Conservation (phyloP, 2,329 filamentous ascomycete genomes). For the Leptographium flavum region DNA sequence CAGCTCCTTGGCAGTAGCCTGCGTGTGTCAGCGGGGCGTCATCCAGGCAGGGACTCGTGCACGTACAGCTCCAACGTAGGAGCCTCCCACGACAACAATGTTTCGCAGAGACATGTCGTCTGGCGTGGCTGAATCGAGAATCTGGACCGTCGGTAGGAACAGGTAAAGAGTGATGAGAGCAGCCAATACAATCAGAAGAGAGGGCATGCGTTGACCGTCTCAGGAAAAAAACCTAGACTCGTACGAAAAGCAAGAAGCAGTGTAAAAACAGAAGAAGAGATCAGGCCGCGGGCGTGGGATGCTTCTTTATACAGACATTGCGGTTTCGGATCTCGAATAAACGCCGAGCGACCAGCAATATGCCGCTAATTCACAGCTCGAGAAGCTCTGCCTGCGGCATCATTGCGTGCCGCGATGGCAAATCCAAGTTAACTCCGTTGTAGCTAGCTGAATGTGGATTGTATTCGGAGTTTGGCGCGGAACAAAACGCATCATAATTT, state of each 20-base stretch:
- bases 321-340: not conserved
- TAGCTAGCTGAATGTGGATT: not conserved
- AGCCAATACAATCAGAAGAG: not conserved
- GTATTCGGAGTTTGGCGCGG: not conserved
- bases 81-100: slow-evolving; percentile 9
- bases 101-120: slow-evolving; percentile 1
- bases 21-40: not conserved
- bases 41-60: not conserved
- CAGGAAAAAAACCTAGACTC: too few relatives aligned
- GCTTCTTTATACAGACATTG: not conserved
- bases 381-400: too few relatives aligned
- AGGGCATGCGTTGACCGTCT: too few relatives aligned
- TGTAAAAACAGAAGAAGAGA: not conserved
- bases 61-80: slow-evolving; percentile 6
- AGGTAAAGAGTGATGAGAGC: not conserved
- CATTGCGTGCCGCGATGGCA: not conserved
- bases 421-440: not conserved
- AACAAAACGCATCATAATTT: not conserved
- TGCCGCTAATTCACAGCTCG: not conserved
- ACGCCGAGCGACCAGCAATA: not conserved
- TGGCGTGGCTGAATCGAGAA: not conserved
- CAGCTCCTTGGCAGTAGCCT: not conserved
- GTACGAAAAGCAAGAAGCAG: too few relatives aligned
- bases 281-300: not conserved
- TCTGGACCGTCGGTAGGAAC: not conserved